Evolutionary conservation across 108 stramenopile species (phyloP), one percentile per base, ranked within the genome.

Genomic region (Fistulifera solaris): DNA sequence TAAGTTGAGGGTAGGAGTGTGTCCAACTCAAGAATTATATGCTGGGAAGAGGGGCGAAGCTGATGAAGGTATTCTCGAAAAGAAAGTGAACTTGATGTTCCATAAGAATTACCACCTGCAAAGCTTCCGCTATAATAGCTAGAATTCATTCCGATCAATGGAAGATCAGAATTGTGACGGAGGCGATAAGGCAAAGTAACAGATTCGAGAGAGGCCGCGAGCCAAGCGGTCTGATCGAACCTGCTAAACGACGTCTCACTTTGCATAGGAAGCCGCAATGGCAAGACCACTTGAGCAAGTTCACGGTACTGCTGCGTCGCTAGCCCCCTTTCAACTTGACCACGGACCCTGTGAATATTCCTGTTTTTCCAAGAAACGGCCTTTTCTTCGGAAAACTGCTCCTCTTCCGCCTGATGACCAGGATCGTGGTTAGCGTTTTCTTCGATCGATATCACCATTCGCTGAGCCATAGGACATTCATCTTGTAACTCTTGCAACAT

Each of bases 191-290:
- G 76, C 8, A 89, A 64, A 10, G 76, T 83, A 5, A 69, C 65
- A 15, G 80, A 57, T 62, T 89, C 88, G 54, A 89, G 53, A 0
- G 81, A 79, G 28, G 85, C 59, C 3, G 87, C 76, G 25, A 82
- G 27, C 17, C 67, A 58, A 4, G 87, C 83, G 52, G 73, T 81
- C 18, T 59, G 54, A 19, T 72, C 66, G 52, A 74, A 89, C 59
- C 70, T 43, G 27, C 65, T 35, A 62, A 57, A 65, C 59, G 26
- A 47, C 54, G 0, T 31, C 44, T 46, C 40, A 5, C 26, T 40
- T 2, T 22, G 56, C 4, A 21, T 18, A 0, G 59, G 44, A 8
- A 67, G 27, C 26, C 19, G 49, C 39, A 89, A 53, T 1, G 83
- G 83, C 44, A 89, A 35, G 31, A 83, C 65, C 3, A 55, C 75